Percentiles rank a stretch among this genome's conserved stretches.
These are phyloP conservation scores for Lecanicillium sp. DNA, from an alignment of 2,329 filamentous ascomycete species.

Conservation along the genomic window DNA sequence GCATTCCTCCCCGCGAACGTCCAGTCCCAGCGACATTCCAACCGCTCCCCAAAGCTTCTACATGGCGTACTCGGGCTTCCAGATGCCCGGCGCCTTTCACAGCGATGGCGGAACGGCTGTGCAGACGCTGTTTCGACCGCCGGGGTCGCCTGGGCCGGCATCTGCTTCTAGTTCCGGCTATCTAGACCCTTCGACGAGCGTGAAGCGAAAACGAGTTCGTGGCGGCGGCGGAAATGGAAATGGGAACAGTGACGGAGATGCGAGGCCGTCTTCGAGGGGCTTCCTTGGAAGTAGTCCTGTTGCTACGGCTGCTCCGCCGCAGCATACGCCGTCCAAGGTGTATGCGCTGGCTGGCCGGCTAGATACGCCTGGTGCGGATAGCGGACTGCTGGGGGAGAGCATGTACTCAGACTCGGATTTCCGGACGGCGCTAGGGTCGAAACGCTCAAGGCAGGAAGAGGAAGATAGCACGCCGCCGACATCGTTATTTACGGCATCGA, in stretches of 20 bases:
- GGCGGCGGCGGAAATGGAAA: slow-evolving; percentile 13
- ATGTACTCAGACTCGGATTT: slow-evolving; percentile 50
- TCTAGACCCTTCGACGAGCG: slow-evolving; percentile 18
- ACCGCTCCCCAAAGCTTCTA: too few species aligned
- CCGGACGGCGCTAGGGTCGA: slow-evolving; percentile 42
- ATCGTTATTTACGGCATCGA: slow-evolving; percentile 18
- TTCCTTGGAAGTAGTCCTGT: slow-evolving; percentile 10
- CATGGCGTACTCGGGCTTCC: slow-evolving; percentile 23
- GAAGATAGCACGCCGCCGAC: slow-evolving; percentile 23
- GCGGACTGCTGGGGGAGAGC: slow-evolving; percentile 40
- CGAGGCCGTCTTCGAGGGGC: slow-evolving; percentile 5
- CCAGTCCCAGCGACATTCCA: too few species aligned
- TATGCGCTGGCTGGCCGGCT: slow-evolving; percentile 49
- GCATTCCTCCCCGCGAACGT: too few species aligned
- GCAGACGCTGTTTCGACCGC: slow-evolving; percentile 38
- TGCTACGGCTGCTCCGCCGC: slow-evolving; percentile 10
- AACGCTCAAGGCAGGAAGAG: slow-evolving; percentile 24
- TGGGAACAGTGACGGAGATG: slow-evolving; percentile 8
- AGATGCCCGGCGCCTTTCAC: slow-evolving; percentile 24
- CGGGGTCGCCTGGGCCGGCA: slow-evolving; percentile 30
- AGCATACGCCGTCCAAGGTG: slow-evolving; percentile 14
- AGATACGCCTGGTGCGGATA: slow-evolving; percentile 33
- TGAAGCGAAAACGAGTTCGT: slow-evolving; percentile 39
- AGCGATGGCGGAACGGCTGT: slow-evolving; percentile 10
- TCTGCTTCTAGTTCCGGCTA: slow-evolving; percentile 28